These are phyloP conservation scores for Vanrija pseudolonga DNA, from an alignment of 1,284 basidiomycete genomes.

Conservation along the genomic window DNA sequence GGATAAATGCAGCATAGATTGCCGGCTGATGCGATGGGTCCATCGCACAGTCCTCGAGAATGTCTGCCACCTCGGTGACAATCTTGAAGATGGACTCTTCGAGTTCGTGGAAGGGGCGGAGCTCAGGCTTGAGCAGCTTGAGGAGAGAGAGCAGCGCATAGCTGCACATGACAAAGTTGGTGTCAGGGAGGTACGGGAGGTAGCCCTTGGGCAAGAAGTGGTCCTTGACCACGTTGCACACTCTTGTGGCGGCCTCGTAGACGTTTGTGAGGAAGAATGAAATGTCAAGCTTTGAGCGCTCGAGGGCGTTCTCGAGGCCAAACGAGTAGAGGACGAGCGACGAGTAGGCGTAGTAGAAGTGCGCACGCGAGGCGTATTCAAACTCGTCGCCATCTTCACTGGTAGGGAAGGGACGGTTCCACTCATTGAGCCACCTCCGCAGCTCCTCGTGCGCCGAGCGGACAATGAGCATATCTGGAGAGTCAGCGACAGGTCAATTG, in stretches of 20 bases:
- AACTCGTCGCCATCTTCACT: constrained; percentile 2
- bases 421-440: constrained; percentile 36
- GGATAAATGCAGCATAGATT: constrained; percentile 79
- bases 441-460: constrained; percentile 46
- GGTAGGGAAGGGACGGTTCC: constrained; percentile 14
- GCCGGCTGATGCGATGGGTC: constrained; percentile 76
- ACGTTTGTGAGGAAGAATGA: constrained; percentile 83
- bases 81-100: constrained; percentile 41
- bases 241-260: constrained; percentile 62
- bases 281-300: constrained; percentile 59
- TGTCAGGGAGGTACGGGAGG: constrained; percentile 82
- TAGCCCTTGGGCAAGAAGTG: constrained; percentile 69
- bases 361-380: constrained; percentile 47
- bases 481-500: constrained; percentile 56
- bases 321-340: constrained; percentile 89
- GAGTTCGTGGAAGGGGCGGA: constrained; percentile 41
- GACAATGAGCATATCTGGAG: constrained; percentile 40
- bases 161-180: constrained; percentile 83
- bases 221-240: constrained; percentile 53
- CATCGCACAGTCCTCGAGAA: constrained; percentile 68
- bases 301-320: constrained; percentile 87
- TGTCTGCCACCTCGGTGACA: constrained; percentile 68
- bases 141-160: constrained; percentile 77
- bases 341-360: constrained; percentile 79
- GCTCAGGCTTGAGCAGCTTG: constrained; percentile 60